phyloP scores from a whole-genome alignment of 495 filamentous ascomycete species.

The Halenospora varia region DNA sequence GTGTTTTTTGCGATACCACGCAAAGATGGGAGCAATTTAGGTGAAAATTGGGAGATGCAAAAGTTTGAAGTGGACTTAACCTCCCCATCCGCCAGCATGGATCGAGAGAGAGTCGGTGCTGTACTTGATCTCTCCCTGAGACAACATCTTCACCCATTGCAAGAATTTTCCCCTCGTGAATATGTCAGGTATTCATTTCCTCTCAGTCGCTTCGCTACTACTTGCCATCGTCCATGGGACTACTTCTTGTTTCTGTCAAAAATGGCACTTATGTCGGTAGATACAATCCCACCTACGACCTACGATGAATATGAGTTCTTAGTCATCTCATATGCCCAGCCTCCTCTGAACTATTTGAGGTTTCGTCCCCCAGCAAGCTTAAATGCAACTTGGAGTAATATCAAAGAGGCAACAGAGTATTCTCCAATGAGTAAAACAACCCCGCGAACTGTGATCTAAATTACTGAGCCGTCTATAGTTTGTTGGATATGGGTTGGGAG shows the following conservation, averaged over 20 bases:
- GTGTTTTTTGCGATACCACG: too few relatives aligned
- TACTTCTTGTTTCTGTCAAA: not conserved
- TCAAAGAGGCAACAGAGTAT: not conserved
- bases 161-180: too few relatives aligned
- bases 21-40: too few relatives aligned
- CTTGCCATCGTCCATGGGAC: not conserved
- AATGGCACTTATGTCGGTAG: slow-evolving; percentile 42
- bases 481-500: too few relatives aligned
- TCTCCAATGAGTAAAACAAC: not conserved
- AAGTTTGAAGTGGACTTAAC: too few relatives aligned
- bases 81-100: too few relatives aligned
- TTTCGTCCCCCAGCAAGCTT: slow-evolving; percentile 15
- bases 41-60: too few relatives aligned
- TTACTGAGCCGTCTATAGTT: too few relatives aligned
- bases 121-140: too few relatives aligned
- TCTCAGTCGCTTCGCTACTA: not conserved
- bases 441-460: not conserved
- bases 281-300: slow-evolving; percentile 21
- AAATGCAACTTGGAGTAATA: not conserved
- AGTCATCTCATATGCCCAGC: slow-evolving; percentile 55
- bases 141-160: too few relatives aligned
- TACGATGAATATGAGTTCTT: slow-evolving; percentile 39
- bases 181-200: not conserved
- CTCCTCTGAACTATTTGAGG: slow-evolving; percentile 44
- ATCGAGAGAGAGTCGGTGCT: too few relatives aligned